Percentiles rank a stretch among this genome's conserved stretches.
phyloP scores from a whole-genome alignment of 768 basidiomycete genomes.

The Chalciporus piperatus region DNA sequence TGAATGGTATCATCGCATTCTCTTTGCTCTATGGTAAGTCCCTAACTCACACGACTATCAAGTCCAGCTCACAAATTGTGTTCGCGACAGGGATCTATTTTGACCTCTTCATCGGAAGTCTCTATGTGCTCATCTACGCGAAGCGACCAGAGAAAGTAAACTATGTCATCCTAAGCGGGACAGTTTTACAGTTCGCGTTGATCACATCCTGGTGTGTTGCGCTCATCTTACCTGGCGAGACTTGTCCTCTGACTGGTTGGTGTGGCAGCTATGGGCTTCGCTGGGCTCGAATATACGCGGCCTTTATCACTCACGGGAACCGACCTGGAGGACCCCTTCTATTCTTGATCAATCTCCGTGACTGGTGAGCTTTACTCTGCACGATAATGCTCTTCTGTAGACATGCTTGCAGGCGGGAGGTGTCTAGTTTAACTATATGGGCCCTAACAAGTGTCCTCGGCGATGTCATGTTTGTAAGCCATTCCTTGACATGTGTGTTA shows the following conservation, averaged over 20 bases:
- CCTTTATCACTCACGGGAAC: conserved; percentile 5
- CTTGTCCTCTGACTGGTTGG: neutral
- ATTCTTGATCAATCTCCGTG: neutral
- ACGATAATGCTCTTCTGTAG: too few relatives aligned
- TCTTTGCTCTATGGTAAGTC: conserved; percentile 6
- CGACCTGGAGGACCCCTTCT: neutral
- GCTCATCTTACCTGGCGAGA: neutral
- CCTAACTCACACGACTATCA: neutral
- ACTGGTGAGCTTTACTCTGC: too few relatives aligned
- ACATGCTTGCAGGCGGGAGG: conserved; percentile 1
- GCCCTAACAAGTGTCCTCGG: neutral
- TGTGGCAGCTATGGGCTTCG: conserved; percentile 4
- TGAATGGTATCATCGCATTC: conserved; percentile 3
- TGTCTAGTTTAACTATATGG: conserved; percentile 4
- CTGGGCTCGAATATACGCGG: conserved; percentile 6
- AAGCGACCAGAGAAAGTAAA: neutral
- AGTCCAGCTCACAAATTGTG: too few relatives aligned
- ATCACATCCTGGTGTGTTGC: conserved; percentile 3
- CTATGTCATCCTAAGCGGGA: conserved; percentile 1
- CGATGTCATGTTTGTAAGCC: conserved; percentile 3
- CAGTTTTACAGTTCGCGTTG: conserved; percentile 3
- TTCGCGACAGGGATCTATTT: conserved; percentile 5
- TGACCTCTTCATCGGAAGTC: conserved; percentile 4
- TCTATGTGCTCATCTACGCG: conserved; percentile 2
- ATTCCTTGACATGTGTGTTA: neutral